phyloP scores from a whole-genome alignment of 495 filamentous ascomycete genomes.

The Aspergillus incahuasiensis region DNA sequence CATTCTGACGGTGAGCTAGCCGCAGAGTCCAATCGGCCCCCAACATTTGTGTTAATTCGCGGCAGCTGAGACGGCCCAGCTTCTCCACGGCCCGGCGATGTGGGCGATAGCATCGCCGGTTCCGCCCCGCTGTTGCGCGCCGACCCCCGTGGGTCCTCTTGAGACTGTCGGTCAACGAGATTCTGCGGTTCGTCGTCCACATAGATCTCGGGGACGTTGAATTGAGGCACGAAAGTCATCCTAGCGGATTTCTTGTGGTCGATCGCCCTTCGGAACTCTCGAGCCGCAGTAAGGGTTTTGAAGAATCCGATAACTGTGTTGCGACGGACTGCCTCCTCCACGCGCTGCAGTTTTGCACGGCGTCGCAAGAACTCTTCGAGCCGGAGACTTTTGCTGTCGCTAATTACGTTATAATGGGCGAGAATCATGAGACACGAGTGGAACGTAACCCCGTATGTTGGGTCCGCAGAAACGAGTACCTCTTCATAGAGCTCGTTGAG shows the following conservation, averaged over 20 bases:
- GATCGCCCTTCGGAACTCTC: slow-evolving; percentile 68
- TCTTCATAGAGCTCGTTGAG: slow-evolving; percentile 96
- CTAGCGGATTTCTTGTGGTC: slow-evolving; percentile 64
- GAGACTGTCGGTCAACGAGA: slow-evolving; percentile 17
- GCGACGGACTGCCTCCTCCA: slow-evolving; percentile 91
- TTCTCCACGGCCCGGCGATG: slow-evolving; percentile 28
- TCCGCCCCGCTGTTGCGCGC: slow-evolving; percentile 1
- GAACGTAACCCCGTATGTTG: slow-evolving; percentile 83
- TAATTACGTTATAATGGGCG: slow-evolving; percentile 98
- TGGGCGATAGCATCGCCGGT: slow-evolving; percentile 34
- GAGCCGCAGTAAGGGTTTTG: slow-evolving; percentile 86
- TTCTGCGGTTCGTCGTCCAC: slow-evolving; percentile 65
- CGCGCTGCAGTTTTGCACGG: slow-evolving; percentile 81
- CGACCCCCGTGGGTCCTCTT: slow-evolving; percentile 15
- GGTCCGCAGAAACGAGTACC: slow-evolving; percentile 87
- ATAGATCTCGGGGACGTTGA: slow-evolving; percentile 85
- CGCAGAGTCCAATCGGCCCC: slow-evolving; percentile 24
- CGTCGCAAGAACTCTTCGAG: slow-evolving; percentile 94
- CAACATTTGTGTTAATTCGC: slow-evolving; percentile 39
- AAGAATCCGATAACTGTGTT: slow-evolving; percentile 92
- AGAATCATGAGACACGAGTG: slow-evolving; percentile 94
- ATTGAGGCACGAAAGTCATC: slow-evolving; percentile 71
- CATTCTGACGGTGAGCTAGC: slow-evolving; percentile 40
- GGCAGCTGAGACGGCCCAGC: slow-evolving; percentile 32
- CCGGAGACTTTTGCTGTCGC: slow-evolving; percentile 88